A percentile compares a stretch with the other conserved stretches of the same genome.
These are phyloP conservation scores for Neonectria coccinea DNA, from an alignment of 2,329 filamentous ascomycete genomes.

Conservation along the genomic window DNA sequence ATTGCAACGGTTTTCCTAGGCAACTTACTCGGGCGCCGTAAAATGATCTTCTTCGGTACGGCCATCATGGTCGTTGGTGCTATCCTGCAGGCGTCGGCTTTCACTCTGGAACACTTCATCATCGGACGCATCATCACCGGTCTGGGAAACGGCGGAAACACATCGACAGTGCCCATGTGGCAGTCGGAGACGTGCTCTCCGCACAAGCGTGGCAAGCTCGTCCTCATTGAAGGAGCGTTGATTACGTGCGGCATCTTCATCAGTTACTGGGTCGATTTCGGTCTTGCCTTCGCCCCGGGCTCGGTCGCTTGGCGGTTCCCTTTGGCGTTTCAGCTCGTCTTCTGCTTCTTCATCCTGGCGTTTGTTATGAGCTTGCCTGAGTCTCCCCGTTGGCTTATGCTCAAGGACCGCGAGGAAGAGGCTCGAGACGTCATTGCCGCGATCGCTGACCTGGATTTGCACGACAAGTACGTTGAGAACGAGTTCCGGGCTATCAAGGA, in stretches of 20 bases:
- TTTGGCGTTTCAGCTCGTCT: slow-evolving; percentile 65
- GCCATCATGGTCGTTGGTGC: slow-evolving; percentile 69
- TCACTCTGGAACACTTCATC: slow-evolving; percentile 66
- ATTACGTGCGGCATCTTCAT: slow-evolving; percentile 69
- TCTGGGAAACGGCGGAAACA: slow-evolving; percentile 68
- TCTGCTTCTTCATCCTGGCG: slow-evolving; percentile 67
- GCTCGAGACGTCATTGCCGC: slow-evolving; percentile 61
- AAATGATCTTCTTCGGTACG: slow-evolving; percentile 70
- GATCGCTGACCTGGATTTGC: slow-evolving; percentile 65
- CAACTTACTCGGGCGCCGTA: slow-evolving; percentile 61
- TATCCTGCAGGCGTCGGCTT: slow-evolving; percentile 68
- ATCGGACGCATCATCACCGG: slow-evolving; percentile 70
- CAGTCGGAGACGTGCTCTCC: slow-evolving; percentile 69
- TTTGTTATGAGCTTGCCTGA: slow-evolving; percentile 67
- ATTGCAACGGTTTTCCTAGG: too few species aligned
- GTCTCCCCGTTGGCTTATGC: slow-evolving; percentile 62
- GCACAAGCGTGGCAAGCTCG: slow-evolving; percentile 69
- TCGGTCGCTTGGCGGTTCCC: slow-evolving; percentile 68
- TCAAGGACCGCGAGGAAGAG: slow-evolving; percentile 60
- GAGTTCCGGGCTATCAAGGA: slow-evolving; percentile 73
- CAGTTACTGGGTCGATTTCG: slow-evolving; percentile 71
- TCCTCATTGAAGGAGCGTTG: slow-evolving; percentile 70
- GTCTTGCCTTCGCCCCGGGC: slow-evolving; percentile 61
- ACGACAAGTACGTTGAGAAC: slow-evolving; percentile 68
- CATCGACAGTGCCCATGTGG: slow-evolving; percentile 70